Evolutionary conservation across 495 filamentous ascomycete species (phyloP).

Genomic region (Letharia columbiana): DNA sequence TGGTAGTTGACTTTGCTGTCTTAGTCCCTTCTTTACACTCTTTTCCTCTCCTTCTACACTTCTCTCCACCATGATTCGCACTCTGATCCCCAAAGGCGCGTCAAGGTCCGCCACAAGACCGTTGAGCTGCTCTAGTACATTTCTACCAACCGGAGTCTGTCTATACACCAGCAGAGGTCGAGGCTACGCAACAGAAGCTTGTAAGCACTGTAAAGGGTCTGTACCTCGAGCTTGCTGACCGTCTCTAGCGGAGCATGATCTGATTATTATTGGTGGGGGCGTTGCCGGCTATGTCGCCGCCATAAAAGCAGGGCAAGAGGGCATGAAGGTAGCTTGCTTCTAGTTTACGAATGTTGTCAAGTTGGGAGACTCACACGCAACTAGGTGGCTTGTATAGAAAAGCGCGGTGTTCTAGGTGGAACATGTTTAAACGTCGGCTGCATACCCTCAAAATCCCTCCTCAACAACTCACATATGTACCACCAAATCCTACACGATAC

Average conservation of each 20-base stretch:
- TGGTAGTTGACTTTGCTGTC: background rate
- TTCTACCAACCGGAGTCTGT: constrained; percentile 49
- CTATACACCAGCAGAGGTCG: constrained; percentile 54
- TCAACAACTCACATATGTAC: constrained; percentile 99
- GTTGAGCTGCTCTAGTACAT: constrained; percentile 30
- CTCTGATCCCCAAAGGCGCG: constrained; percentile 57
- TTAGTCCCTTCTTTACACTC: background rate
- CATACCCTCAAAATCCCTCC: constrained; percentile 97
- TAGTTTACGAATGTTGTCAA: background rate
- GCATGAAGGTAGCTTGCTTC: constrained; percentile 64
- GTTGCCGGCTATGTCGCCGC: constrained; percentile 98
- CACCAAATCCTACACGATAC: constrained; percentile 96
- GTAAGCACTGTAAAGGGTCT: constrained; percentile 38
- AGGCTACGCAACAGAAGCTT: constrained; percentile 72
- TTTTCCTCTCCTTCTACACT: constrained; percentile 16
- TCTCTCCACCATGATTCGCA: constrained; percentile 57
- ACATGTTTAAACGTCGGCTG: constrained; percentile 99
- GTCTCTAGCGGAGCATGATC: constrained; percentile 68
- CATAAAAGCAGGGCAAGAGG: constrained; percentile 97
- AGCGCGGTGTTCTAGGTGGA: constrained; percentile 88
- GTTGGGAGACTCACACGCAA: constrained; percentile 13
- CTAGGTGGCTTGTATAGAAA: constrained; percentile 95
- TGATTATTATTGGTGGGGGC: constrained; percentile 94
- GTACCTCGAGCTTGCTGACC: constrained; percentile 9
- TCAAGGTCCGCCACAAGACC: constrained; percentile 56